These are phyloP conservation scores for Heracleum sosnowskyi DNA, from an alignment of 129 eudicot species.

Conservation along the genomic window DNA sequence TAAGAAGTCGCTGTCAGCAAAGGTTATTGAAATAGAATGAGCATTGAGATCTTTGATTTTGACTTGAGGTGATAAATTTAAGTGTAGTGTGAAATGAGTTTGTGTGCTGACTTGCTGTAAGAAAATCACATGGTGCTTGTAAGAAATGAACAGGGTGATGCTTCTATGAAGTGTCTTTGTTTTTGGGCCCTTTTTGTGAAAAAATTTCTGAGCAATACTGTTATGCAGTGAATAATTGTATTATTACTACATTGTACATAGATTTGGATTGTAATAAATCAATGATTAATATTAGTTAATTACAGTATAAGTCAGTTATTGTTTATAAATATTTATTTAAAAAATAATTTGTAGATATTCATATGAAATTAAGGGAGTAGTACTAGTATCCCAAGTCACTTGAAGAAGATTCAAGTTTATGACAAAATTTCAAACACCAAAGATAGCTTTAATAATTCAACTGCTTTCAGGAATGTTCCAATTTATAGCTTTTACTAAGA, in stretches of 20 bases:
- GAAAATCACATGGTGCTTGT: background rate
- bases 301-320: too few species aligned
- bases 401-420: too few species aligned
- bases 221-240: background rate
- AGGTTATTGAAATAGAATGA: background rate
- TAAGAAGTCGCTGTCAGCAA: background rate
- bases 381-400: too few species aligned
- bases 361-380: too few species aligned
- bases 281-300: too few species aligned
- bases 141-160: background rate
- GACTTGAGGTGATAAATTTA: background rate
- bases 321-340: too few species aligned
- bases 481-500: too few species aligned
- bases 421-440: too few species aligned
- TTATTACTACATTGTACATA: background rate
- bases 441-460: too few species aligned
- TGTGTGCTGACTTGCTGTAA: background rate
- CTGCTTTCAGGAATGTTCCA: too few species aligned
- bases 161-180: background rate
- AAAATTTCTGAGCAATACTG: background rate
- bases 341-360: too few species aligned
- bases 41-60: conserved; percentile 4
- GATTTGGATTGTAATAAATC: background rate
- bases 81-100: background rate
- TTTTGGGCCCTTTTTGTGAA: background rate